These are phyloP conservation scores for Acanthamoeba rhysodes DNA, from an alignment of 208 protist species.

Conservation along the genomic window DNA sequence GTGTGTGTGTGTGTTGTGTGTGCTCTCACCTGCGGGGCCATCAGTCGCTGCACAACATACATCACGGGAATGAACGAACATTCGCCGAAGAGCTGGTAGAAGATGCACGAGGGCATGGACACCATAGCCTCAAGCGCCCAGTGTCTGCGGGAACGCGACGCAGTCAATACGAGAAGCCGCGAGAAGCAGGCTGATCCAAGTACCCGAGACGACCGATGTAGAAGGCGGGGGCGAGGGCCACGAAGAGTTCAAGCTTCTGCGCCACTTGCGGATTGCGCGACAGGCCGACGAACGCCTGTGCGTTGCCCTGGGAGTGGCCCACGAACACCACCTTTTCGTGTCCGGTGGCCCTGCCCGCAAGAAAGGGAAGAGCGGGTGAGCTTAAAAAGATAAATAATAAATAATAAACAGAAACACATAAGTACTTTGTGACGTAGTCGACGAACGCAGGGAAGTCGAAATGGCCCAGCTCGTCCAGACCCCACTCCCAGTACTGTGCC, in stretches of 20 bases:
- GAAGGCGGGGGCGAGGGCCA: slow-evolving; percentile 33
- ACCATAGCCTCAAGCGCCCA: slow-evolving; percentile 23
- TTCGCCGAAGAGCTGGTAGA: slow-evolving; percentile 23
- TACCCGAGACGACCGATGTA: neutral
- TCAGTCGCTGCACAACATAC: neutral
- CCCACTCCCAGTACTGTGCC: slow-evolving; percentile 71
- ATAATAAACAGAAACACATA: too few relatives aligned
- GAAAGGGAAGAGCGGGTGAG: too few relatives aligned
- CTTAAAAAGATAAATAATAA: too few relatives aligned
- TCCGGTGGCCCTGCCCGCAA: neutral
- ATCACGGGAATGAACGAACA: neutral
- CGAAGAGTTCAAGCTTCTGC: slow-evolving; percentile 52
- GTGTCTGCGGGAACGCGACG: neutral
- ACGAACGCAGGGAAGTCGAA: slow-evolving; percentile 72
- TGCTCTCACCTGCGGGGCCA: neutral
- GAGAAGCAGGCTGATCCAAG: too few relatives aligned
- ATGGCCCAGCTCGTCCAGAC: slow-evolving; percentile 56
- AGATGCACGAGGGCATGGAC: neutral
- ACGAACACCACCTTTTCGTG: slow-evolving; percentile 42
- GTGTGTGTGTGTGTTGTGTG: too few relatives aligned
- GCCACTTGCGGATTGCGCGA: neutral
- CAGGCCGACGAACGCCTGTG: slow-evolving; percentile 55
- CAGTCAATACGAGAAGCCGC: neutral
- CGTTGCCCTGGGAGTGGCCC: slow-evolving; percentile 77
- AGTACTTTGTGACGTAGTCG: slow-evolving; percentile 2